Conservation (phyloP, 306 rosid species). For the Castanopsis chinensis region DNA sequence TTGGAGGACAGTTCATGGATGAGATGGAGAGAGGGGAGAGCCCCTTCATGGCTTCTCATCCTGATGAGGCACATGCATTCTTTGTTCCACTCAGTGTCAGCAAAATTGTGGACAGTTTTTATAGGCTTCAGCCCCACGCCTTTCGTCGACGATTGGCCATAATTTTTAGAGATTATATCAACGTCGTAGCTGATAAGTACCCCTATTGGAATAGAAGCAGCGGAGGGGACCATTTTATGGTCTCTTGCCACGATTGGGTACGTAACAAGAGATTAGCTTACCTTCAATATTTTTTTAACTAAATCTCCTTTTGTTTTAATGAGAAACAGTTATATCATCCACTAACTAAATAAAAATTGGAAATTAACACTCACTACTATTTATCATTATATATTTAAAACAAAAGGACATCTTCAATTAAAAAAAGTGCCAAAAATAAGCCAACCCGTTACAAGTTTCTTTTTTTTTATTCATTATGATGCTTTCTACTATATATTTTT, state of each 20-base stretch:
- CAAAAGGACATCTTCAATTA: accelerated
- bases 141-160: slow-evolving; percentile 38
- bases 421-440: no score
- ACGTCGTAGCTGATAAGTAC: slow-evolving; percentile 28
- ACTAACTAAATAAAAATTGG: no score
- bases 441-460: accelerated
- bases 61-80: slow-evolving; percentile 61
- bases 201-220: slow-evolving; percentile 60
- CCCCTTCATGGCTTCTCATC: slow-evolving; percentile 52
- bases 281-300: accelerated
- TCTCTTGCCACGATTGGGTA: slow-evolving; percentile 79
- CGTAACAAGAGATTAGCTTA: accelerated
- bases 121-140: slow-evolving; percentile 38
- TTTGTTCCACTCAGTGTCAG: slow-evolving; percentile 60
- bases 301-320: accelerated
- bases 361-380: accelerated
- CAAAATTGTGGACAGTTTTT: slow-evolving; percentile 41
- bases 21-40: slow-evolving; percentile 43
- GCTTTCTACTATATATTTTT: no score
- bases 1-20: slow-evolving; percentile 68
- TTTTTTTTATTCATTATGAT: no score
- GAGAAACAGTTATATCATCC: accelerated
- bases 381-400: no score
- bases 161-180: slow-evolving; percentile 34
- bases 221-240: slow-evolving; percentile 61